These are phyloP conservation scores for Brassica nigra DNA, from an alignment of 345 rosid genomes.

Conservation along the genomic window DNA sequence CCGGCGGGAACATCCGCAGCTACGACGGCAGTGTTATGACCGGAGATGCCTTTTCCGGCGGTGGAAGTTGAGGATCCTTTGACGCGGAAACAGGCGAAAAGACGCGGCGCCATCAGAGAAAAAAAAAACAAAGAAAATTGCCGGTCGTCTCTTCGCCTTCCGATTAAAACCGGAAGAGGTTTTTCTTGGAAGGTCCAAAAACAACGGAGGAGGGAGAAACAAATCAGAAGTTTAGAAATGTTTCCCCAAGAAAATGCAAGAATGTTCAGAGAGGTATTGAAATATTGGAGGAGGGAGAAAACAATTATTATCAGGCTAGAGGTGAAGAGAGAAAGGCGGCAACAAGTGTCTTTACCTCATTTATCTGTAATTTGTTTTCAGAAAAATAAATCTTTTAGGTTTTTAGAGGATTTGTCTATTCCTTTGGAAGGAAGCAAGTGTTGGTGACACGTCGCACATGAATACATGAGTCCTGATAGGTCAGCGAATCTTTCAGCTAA, in stretches of 20 bases:
- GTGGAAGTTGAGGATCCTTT: slow-evolving; percentile 33
- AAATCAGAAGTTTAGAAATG: slow-evolving; percentile 18
- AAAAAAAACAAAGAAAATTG: neutral
- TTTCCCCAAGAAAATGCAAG: slow-evolving; percentile 29
- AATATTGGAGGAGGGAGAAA: slow-evolving; percentile 11
- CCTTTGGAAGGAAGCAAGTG: slow-evolving; percentile 21
- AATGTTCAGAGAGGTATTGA: slow-evolving; percentile 22
- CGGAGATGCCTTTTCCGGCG: slow-evolving; percentile 17
- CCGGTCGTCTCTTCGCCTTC: slow-evolving; percentile 31
- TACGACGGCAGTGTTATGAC: slow-evolving; percentile 16
- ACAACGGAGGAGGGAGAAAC: slow-evolving; percentile 23
- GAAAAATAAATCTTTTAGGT: neutral
- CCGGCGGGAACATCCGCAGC: slow-evolving; percentile 46
- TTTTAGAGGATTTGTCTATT: slow-evolving; percentile 8
- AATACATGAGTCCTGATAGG: slow-evolving; percentile 25
- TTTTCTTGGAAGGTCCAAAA: neutral
- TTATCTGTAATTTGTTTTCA: neutral
- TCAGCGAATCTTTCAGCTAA: slow-evolving; percentile 34
- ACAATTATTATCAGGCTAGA: slow-evolving; percentile 34
- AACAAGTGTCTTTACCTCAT: slow-evolving; percentile 20
- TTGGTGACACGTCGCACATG: slow-evolving; percentile 34
- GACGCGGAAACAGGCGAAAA: slow-evolving; percentile 65
- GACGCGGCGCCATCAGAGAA: slow-evolving; percentile 60
- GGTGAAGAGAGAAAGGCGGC: slow-evolving; percentile 48
- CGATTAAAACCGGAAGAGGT: slow-evolving; percentile 14